These are phyloP conservation scores for Salisapilia sapeloensis DNA, from an alignment of 352 stramenopile genomes.

Conservation along the genomic window DNA sequence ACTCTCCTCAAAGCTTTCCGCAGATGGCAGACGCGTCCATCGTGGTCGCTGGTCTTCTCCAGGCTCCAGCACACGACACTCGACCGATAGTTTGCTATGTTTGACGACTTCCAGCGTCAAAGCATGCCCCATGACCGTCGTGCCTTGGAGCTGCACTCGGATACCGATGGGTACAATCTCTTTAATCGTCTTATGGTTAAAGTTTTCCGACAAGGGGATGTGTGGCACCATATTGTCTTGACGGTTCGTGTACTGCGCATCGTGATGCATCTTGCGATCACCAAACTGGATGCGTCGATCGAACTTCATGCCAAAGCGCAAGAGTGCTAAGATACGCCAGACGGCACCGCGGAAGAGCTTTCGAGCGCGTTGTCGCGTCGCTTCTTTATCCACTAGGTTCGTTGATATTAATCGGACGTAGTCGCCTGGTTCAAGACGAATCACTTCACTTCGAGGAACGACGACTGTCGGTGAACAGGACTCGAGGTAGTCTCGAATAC, in stretches of 20 bases:
- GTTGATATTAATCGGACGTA: slow-evolving; percentile 74
- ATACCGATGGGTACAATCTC: slow-evolving; percentile 80
- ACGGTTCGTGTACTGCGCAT: slow-evolving; percentile 8
- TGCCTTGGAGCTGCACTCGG: slow-evolving; percentile 56
- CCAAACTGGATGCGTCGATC: slow-evolving; percentile 67
- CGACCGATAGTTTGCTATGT: slow-evolving; percentile 72
- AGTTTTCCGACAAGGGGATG: slow-evolving; percentile 77
- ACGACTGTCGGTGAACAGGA: slow-evolving; percentile 66
- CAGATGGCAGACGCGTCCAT: slow-evolving; percentile 10
- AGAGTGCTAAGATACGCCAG: slow-evolving; percentile 72
- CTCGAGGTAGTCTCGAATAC: slow-evolving; percentile 56
- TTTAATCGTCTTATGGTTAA: slow-evolving; percentile 83
- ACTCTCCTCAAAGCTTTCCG: slow-evolving; percentile 19
- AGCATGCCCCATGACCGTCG: slow-evolving; percentile 59
- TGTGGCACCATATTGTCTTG: slow-evolving; percentile 42
- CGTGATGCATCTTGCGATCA: slow-evolving; percentile 20
- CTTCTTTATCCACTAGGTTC: slow-evolving; percentile 76
- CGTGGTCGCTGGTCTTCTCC: slow-evolving; percentile 8
- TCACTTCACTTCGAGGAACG: slow-evolving; percentile 54
- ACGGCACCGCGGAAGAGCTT: slow-evolving; percentile 75
- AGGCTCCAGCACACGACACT: slow-evolving; percentile 61
- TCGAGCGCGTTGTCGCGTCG: slow-evolving; percentile 53
- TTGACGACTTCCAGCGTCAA: slow-evolving; percentile 62
- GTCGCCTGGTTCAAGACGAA: slow-evolving; percentile 52
- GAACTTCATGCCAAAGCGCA: slow-evolving; percentile 81